Conservation (phyloP, 768 basidiomycete genomes). For the Zangia roseola region DNA sequence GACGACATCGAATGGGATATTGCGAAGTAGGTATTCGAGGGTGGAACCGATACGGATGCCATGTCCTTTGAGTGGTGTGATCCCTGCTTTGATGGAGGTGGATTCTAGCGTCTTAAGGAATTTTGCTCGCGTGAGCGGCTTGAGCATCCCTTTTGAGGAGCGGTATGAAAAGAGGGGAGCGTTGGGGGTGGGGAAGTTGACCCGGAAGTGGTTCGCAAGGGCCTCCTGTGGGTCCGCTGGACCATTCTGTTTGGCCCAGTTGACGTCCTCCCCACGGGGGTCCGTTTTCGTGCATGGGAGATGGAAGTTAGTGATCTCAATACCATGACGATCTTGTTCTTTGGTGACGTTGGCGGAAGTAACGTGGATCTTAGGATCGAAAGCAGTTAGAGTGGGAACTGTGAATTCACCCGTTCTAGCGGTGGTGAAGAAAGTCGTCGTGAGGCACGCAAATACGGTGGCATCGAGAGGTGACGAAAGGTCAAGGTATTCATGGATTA, state of each 20-base stretch:
- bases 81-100: neutral
- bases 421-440: slow-evolving; percentile 37
- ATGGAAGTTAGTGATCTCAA: slow-evolving; percentile 25
- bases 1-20: slow-evolving; percentile 27
- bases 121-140: slow-evolving; percentile 28
- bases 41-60: slow-evolving; percentile 31
- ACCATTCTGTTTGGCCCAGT: slow-evolving; percentile 7
- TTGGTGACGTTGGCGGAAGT: neutral
- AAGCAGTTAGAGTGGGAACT: neutral
- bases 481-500: neutral
- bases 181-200: slow-evolving; percentile 28
- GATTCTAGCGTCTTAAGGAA: slow-evolving; percentile 14
- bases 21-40: slow-evolving; percentile 37
- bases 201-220: slow-evolving; percentile 8
- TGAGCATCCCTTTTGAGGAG: neutral
- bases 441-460: slow-evolving; percentile 38
- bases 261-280: slow-evolving; percentile 17
- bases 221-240: slow-evolving; percentile 8
- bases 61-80: slow-evolving; percentile 9
- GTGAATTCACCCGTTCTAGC: slow-evolving; percentile 26
- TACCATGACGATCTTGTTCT: slow-evolving; percentile 9
- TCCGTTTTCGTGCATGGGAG: neutral
- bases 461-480: slow-evolving; percentile 29
- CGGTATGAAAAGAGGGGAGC: slow-evolving; percentile 32
- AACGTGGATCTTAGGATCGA: neutral